Base-by-base conservation (phyloP, 805 yeast species). In the Isabelozyma rhagii region DNA sequence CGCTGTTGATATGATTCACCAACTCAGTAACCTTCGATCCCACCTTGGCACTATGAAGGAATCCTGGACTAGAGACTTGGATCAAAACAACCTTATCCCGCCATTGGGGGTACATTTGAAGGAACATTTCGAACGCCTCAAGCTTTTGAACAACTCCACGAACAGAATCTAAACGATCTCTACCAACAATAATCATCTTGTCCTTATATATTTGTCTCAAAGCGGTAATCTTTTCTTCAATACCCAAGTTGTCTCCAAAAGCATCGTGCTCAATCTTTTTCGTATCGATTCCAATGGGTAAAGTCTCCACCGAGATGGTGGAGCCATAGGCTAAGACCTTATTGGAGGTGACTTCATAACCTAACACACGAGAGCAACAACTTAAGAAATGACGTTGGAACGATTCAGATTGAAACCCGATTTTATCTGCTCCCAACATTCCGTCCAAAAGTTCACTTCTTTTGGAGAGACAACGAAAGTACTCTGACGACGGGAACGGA, bases 401-500 rank as follows among this genome's bases (percentile, higher is more conserved):
- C 7, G 93, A 83, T 48, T 80, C 83, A 57, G 89, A 83, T 66
- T 94, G 99, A 71, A 94, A 90, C 8, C 87, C 91, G 44, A 94
- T 80, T 60, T 84, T 81, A 63, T 90, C 89, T 6, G 97, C 83
- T 21, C 98, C 98, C 45, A 94, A 78, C 80, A 94, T 80, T 14
- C 99, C 98, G 61, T 89, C 96, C 51, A 94, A 75, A 45, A 94
- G 72, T 61, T 88, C 86, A 49, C 83, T 78, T 56, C 99, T 80
- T 67, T 88, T 88, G 39, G 97, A 84, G 36, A 96, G 69, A 57
- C 96, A 88, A 53, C 97, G 79, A 71, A 94, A 90, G 66, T 92
- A 91, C 68, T 94, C 99, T 14, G 91, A 85, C 25, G 96, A 84
- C 10, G 97, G 97, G 78, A 93, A 92, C n/a, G 97, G 97, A 3